phyloP scores from a whole-genome alignment of 305 asterid genomes.

The Solanum hybrid region DNA sequence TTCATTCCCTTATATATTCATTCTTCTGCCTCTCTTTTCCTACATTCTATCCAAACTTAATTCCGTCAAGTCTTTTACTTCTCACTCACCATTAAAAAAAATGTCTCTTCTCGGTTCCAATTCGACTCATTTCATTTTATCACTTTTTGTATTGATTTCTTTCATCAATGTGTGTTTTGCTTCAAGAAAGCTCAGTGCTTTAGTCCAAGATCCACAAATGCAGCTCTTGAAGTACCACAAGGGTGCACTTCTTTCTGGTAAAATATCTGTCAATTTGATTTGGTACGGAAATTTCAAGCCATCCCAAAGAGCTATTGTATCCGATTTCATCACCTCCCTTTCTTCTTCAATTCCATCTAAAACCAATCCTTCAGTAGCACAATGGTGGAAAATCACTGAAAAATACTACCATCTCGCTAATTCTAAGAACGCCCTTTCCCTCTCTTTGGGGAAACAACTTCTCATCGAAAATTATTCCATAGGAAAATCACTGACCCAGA shows the following conservation, averaged over 20 bases:
- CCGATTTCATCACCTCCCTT: constrained; percentile 14
- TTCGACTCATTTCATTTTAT: neutral
- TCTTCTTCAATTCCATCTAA: neutral
- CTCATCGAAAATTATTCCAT: neutral
- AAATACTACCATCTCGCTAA: constrained; percentile 9
- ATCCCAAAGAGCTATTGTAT: neutral
- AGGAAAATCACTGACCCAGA: constrained; percentile 6
- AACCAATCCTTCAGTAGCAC: constrained; percentile 5
- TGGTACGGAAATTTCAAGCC: neutral
- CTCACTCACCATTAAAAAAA: too few relatives aligned
- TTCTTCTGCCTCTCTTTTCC: neutral
- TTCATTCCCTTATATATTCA: too few relatives aligned
- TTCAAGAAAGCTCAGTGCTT: neutral
- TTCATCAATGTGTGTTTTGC: neutral
- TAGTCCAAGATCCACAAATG: neutral
- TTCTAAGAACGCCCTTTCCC: neutral
- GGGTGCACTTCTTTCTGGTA: neutral
- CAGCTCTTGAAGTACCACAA: neutral
- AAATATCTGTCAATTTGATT: neutral
- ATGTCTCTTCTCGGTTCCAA: neutral
- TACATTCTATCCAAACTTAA: too few relatives aligned
- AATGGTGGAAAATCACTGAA: constrained; percentile 13
- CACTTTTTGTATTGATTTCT: neutral
- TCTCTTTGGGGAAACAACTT: neutral
- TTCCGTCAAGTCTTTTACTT: too few relatives aligned